Percentiles rank a stretch among this genome's conserved stretches.
Evolutionary conservation across 495 filamentous ascomycete species (phyloP).

Genomic region (Penicillium roqueforti): DNA sequence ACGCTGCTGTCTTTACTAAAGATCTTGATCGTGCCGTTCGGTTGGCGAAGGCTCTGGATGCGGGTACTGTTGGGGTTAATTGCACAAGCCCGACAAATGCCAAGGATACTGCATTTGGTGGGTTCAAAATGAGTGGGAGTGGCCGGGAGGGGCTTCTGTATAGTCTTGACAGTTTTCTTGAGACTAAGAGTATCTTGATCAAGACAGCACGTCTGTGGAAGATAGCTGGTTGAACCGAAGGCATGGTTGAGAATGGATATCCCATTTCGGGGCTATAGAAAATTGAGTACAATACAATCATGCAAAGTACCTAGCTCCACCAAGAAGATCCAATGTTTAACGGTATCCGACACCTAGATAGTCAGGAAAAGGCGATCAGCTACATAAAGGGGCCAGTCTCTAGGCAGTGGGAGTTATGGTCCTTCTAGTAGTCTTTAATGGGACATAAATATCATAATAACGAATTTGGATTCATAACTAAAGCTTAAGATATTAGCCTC

Average conservation of each 20-base stretch:
- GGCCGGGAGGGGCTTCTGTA: conserved; percentile 57
- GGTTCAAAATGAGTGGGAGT: conserved; percentile 89
- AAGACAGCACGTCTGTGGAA: conserved; percentile 8
- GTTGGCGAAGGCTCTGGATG: conserved; percentile 30
- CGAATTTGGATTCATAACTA: background rate
- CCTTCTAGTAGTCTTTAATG: background rate
- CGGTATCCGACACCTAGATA: background rate
- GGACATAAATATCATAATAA: background rate
- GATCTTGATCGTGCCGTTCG: conserved; percentile 55
- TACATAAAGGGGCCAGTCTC: background rate
- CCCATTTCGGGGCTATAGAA: background rate
- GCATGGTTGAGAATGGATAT: background rate
- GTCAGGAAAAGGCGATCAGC: no score
- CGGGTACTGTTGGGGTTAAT: conserved; percentile 83
- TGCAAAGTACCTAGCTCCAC: background rate
- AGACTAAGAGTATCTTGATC: conserved; percentile 45
- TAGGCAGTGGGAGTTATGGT: background rate
- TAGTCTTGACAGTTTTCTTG: conserved; percentile 47
- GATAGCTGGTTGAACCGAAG: background rate
- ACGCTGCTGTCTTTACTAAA: conserved; percentile 74
- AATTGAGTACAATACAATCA: background rate
- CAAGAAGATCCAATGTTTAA: background rate
- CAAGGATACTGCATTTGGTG: conserved; percentile 72
- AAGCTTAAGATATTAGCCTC: background rate
- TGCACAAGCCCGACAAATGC: conserved; percentile 58